phyloP scores from a whole-genome alignment of 108 stramenopile species.

The Skeletonema costatum region DNA sequence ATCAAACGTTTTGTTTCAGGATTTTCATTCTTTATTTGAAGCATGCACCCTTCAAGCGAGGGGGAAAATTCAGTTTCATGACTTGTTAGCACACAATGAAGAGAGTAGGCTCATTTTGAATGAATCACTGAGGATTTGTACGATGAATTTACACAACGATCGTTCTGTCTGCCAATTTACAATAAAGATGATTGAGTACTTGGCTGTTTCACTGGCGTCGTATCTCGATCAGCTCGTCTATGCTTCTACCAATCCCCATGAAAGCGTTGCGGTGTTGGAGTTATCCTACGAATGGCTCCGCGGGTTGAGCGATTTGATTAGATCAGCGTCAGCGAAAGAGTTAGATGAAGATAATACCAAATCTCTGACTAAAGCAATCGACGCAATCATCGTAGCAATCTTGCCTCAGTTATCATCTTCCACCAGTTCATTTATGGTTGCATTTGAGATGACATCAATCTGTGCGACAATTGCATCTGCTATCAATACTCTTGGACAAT shows the following conservation, averaged over 20 bases:
- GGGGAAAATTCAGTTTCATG: background rate
- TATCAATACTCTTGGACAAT: constrained; percentile 14
- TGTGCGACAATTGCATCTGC: constrained; percentile 11
- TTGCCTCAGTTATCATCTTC: constrained; percentile 31
- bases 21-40: background rate
- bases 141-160: background rate
- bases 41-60: background rate
- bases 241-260: background rate
- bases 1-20: background rate
- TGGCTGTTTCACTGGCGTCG: constrained; percentile 20
- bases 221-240: constrained; percentile 17
- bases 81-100: background rate
- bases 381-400: constrained; percentile 1
- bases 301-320: constrained; percentile 25
- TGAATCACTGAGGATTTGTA: background rate
- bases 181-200: constrained; percentile 15
- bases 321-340: background rate
- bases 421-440: background rate
- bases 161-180: constrained; percentile 1
- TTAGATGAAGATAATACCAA: background rate
- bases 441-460: constrained; percentile 26
- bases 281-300: constrained; percentile 39
- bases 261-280: constrained; percentile 12
- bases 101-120: background rate
- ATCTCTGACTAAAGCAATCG: constrained; percentile 8